A percentile compares a stretch with the other conserved stretches of the same genome.
Evolutionary conservation across 495 filamentous ascomycete genomes (phyloP).

Genomic region (Trypethelium eluteriae): DNA sequence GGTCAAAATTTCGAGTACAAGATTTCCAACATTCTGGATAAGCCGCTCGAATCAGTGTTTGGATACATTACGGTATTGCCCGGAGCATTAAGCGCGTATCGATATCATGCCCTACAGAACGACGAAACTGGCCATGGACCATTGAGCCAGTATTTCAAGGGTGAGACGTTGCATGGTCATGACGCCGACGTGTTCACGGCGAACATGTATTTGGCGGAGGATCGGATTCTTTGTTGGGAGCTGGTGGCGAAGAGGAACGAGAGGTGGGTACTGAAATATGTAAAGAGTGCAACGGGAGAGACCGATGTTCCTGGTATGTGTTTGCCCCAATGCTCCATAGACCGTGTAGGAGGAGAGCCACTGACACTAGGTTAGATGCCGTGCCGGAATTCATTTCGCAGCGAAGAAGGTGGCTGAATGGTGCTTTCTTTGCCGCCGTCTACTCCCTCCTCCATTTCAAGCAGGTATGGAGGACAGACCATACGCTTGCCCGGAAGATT

Average conservation of each 20-base stretch:
- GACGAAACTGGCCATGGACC: slow-evolving; percentile 93
- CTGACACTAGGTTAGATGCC: slow-evolving; percentile 41
- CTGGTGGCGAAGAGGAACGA: slow-evolving; percentile 90
- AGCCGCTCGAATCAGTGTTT: slow-evolving; percentile 93
- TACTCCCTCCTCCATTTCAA: slow-evolving; percentile 93
- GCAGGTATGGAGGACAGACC: slow-evolving; percentile 92
- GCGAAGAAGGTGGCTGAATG: slow-evolving; percentile 92
- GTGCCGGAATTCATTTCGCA: slow-evolving; percentile 95
- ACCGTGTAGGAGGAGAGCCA: neutral
- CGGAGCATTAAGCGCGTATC: slow-evolving; percentile 88
- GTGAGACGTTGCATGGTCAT: slow-evolving; percentile 91
- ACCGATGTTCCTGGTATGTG: slow-evolving; percentile 84
- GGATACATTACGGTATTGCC: slow-evolving; percentile 97
- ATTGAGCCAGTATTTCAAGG: slow-evolving; percentile 98
- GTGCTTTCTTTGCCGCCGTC: slow-evolving; percentile 96
- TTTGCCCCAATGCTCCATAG: neutral
- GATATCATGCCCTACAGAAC: slow-evolving; percentile 95
- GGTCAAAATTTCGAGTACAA: slow-evolving; percentile 99
- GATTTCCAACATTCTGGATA: slow-evolving; percentile 98
- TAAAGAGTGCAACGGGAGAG: slow-evolving; percentile 89
- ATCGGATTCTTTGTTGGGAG: slow-evolving; percentile 99
- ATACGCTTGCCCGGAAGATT: slow-evolving; percentile 79
- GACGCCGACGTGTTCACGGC: slow-evolving; percentile 98
- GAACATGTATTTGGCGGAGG: slow-evolving; percentile 98
- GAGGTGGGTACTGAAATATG: slow-evolving; percentile 95